Base-by-base conservation (phyloP, 2,329 filamentous ascomycete species). In the Myriosclerotinia curreyana region DNA sequence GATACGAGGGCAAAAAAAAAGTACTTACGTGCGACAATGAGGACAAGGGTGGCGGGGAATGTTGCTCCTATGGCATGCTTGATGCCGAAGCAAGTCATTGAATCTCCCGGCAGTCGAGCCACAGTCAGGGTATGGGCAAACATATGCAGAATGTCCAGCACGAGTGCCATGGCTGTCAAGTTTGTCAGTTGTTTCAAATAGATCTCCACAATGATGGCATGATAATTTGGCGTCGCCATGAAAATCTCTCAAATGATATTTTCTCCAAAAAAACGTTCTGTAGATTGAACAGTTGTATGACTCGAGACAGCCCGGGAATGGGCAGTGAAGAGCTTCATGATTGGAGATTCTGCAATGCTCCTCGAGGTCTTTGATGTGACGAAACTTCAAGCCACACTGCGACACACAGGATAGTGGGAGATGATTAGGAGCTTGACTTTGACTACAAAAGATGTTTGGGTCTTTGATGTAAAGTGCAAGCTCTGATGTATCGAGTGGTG, bases 181-280 rank as follows among this genome's bases (percentile, higher is more conserved):
- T 0, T 4, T 0, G 0, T 0, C 0, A 12, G 3, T 22, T 48
- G 2, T 4, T 0, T 6, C 0, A 3, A 17, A n/a, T 11, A 5
- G 1, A 3, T 12, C n/a, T 15, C 3, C 60, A 25, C 60, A 62
- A 14, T 62, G 38, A 0, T 52, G 28, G 5, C 60, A 62, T 46
- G n/a, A 12, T 11, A 46, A n/a, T 17, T n/a, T 3, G 6, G 0
- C 1, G 14, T 7, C 0, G 11, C 15, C 0, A 9, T 53, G 59
- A 9, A 0, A 12, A 11, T 1, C 2, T 0, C 3, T 14, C 2
- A 36, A 2, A 15, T 54, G 49, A 15, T 31, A 3, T 0, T 15
- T 36, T 0, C 17, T 0, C 17, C 4, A 11, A n/a, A n/a, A n/a
- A n/a, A n/a, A n/a, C 28, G 12, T 42, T 12, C 17, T 5, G 12